A percentile compares a stretch with the other conserved stretches of the same genome.
Conservation (phyloP, 441 rosid genomes). For the Aleurites moluccanus region DNA sequence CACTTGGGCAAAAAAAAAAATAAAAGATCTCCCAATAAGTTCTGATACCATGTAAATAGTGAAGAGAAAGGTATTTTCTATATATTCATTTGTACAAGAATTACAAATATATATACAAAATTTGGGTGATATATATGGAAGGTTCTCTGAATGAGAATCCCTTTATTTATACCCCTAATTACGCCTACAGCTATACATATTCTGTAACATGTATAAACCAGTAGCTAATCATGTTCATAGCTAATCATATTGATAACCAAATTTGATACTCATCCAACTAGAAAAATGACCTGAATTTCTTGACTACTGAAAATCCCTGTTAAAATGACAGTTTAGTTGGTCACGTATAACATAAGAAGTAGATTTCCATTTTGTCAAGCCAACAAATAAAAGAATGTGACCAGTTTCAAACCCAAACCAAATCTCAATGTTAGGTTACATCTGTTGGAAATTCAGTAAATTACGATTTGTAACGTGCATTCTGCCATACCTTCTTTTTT, state of each 20-base stretch:
- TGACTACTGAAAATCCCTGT: background rate
- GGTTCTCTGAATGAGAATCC: too few species aligned
- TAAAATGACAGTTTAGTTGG: background rate
- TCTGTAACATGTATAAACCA: too few species aligned
- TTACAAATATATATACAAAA: too few species aligned
- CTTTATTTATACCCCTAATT: too few species aligned
- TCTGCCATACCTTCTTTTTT: slow-evolving; percentile 47
- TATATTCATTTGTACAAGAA: too few species aligned
- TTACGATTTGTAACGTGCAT: background rate
- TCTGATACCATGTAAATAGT: too few species aligned
- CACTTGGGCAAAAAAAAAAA: too few species aligned
- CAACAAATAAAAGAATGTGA: background rate
- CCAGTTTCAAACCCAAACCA: background rate
- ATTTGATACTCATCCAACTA: background rate
- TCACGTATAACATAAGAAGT: background rate
- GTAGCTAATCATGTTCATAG: background rate
- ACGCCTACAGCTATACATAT: too few species aligned
- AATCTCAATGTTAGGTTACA: background rate
- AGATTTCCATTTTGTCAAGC: background rate
- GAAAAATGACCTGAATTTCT: background rate
- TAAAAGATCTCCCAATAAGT: too few species aligned
- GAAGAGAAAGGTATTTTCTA: too few species aligned
- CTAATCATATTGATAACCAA: background rate
- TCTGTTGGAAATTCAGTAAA: background rate
- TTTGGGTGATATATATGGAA: too few species aligned